Percentiles rank a stretch among this genome's conserved stretches.
These are phyloP conservation scores for Pythium guiyangense DNA, from an alignment of 352 stramenopile species.

Conservation along the genomic window DNA sequence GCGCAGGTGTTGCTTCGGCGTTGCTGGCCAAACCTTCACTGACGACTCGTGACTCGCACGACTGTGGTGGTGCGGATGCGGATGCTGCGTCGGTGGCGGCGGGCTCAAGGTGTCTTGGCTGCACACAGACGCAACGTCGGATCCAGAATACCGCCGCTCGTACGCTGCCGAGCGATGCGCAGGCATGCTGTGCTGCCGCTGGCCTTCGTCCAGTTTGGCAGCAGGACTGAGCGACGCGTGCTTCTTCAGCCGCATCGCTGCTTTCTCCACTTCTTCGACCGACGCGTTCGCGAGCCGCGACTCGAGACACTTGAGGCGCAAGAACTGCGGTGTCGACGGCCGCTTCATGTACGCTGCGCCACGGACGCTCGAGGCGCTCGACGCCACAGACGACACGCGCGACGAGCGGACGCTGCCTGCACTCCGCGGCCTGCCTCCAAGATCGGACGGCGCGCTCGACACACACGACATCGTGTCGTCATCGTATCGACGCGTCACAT, in stretches of 20 bases:
- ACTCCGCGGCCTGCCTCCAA: constrained; percentile 33
- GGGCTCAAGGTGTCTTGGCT: constrained; percentile 5
- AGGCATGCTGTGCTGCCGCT: neutral
- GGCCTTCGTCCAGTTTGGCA: constrained; percentile 7
- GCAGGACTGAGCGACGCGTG: constrained; percentile 14
- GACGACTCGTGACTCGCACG: neutral
- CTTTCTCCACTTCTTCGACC: constrained; percentile 1
- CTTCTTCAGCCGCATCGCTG: constrained; percentile 30
- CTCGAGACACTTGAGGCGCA: constrained; percentile 68
- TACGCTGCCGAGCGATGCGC: neutral
- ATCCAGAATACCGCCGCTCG: constrained; percentile 39
- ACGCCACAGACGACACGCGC: constrained; percentile 14
- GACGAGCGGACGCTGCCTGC: constrained; percentile 44
- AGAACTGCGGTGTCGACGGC: constrained; percentile 49
- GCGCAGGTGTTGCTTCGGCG: neutral
- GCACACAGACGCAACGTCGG: constrained; percentile 18
- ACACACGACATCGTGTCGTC: neutral
- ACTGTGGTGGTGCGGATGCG: neutral
- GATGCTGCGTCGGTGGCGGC: neutral
- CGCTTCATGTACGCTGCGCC: constrained; percentile 56
- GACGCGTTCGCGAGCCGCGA: constrained; percentile 28
- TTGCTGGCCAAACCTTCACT: constrained; percentile 10
- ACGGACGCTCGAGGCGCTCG: constrained; percentile 24
- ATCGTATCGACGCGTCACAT: neutral
- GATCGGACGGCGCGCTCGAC: neutral